Percentiles rank a stretch among this genome's conserved stretches.
phyloP scores from a whole-genome alignment of 768 basidiomycete genomes.

The Amanita thiersii region DNA sequence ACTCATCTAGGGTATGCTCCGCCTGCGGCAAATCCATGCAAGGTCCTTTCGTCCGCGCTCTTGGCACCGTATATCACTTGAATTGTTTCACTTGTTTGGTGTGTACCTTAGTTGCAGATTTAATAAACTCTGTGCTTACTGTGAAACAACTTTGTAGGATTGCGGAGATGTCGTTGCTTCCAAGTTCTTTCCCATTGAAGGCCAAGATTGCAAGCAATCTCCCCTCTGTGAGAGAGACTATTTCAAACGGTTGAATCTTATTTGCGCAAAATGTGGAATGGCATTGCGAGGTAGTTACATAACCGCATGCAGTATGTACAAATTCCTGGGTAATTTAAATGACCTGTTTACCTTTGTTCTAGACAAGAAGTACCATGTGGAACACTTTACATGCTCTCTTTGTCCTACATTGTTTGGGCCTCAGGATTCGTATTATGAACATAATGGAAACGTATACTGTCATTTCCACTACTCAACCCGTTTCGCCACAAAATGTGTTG shows the following conservation, averaged over 20 bases:
- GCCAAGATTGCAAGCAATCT: slow-evolving; percentile 77
- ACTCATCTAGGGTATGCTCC: slow-evolving; percentile 51
- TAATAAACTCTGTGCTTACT: slow-evolving; percentile 3
- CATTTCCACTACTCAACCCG: slow-evolving; percentile 99
- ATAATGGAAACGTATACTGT: slow-evolving; percentile 95
- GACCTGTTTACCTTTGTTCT: slow-evolving; percentile 13
- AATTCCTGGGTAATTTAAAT: slow-evolving; percentile 7
- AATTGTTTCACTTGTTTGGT: slow-evolving; percentile 99
- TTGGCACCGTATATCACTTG: slow-evolving; percentile 92
- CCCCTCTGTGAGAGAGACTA: slow-evolving; percentile 99
- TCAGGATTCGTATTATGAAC: slow-evolving; percentile 98
- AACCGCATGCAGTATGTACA: slow-evolving; percentile 85
- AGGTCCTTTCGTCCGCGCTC: slow-evolving; percentile 92
- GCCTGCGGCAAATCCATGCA: slow-evolving; percentile 80
- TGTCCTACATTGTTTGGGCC: slow-evolving; percentile 96
- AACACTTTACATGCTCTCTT: slow-evolving; percentile 97
- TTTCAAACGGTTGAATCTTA: slow-evolving; percentile 90
- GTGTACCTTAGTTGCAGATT: slow-evolving; percentile 20
- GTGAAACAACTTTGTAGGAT: slow-evolving; percentile 47
- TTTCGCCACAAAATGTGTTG: slow-evolving; percentile 97
- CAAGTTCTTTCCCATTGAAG: slow-evolving; percentile 98
- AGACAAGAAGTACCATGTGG: slow-evolving; percentile 99
- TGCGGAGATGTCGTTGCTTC: slow-evolving; percentile 94
- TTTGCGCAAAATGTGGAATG: slow-evolving; percentile 93
- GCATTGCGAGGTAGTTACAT: slow-evolving; percentile 97